Conservation (phyloP, 768 basidiomycete species). For the Russula griseocarnosa region DNA sequence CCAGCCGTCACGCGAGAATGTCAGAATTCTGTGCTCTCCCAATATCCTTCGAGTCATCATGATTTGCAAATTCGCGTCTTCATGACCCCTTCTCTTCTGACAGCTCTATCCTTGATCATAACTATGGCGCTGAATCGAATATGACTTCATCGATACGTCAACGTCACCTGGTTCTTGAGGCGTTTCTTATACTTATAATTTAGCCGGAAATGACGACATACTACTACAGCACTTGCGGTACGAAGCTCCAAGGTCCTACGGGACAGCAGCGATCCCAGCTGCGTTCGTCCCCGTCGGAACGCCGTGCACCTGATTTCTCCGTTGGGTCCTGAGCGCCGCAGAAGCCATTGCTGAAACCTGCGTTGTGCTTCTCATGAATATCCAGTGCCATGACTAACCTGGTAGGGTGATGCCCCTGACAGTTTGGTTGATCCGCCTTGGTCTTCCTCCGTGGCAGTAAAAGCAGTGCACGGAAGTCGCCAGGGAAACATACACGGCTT, state of each 20-base stretch:
- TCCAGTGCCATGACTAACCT: constrained; percentile 49
- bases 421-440: constrained; percentile 72
- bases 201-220: constrained; percentile 2
- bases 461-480: constrained; percentile 71
- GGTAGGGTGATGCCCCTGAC: constrained; percentile 61
- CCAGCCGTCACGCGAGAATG: constrained; percentile 33
- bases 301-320: constrained; percentile 43
- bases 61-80: constrained; percentile 49
- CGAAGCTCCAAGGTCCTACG: constrained; percentile 69
- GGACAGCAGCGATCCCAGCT: constrained; percentile 44
- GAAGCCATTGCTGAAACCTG: too few relatives aligned
- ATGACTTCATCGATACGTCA: constrained; percentile 64
- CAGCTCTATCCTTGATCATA: constrained; percentile 84
- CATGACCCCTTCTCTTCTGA: constrained; percentile 60
- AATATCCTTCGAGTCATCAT: constrained; percentile 47
- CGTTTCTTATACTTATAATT: constrained; percentile 31
- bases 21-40: constrained; percentile 64
- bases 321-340: too few relatives aligned
- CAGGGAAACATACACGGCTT: constrained; percentile 48
- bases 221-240: constrained; percentile 37
- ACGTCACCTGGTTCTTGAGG: constrained; percentile 66
- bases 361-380: constrained; percentile 26
- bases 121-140: constrained; percentile 79
- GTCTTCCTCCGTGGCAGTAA: constrained; percentile 75
- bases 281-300: constrained; percentile 47